Percentiles rank a stretch among this genome's conserved stretches.
phyloP scores from a whole-genome alignment of 768 basidiomycete genomes.

The Rhodotorula diobovata region DNA sequence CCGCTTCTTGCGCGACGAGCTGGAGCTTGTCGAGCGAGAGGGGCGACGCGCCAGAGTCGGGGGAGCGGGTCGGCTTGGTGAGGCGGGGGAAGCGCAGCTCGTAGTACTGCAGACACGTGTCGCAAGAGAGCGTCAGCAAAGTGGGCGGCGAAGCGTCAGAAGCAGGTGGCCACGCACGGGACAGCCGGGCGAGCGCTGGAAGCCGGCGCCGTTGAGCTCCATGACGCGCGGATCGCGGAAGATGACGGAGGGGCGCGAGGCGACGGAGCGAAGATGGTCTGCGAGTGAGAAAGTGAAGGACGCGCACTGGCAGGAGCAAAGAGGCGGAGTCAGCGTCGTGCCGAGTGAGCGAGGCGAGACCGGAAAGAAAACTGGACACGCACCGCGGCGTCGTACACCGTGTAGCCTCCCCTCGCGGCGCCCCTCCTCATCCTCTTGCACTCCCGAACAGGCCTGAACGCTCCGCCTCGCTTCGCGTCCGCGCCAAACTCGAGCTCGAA shows the following conservation, averaged over 20 bases:
- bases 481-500: constrained; percentile 1
- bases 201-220: constrained; percentile 77
- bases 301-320: neutral
- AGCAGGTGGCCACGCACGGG: constrained; percentile 29
- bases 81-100: constrained; percentile 79
- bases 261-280: neutral
- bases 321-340: neutral
- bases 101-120: constrained; percentile 57
- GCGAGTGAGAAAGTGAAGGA: constrained; percentile 33
- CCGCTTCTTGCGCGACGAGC: neutral
- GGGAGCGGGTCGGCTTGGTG: constrained; percentile 52
- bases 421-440: neutral
- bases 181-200: constrained; percentile 58
- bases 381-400: constrained; percentile 28
- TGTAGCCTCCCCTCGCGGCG: neutral
- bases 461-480: neutral
- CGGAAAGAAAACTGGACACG: neutral
- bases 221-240: constrained; percentile 62
- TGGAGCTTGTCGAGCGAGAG: constrained; percentile 20
- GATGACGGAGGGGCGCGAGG: constrained; percentile 55
- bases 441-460: no score
- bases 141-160: neutral
- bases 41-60: constrained; percentile 19
- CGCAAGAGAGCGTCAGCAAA: no score
- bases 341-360: neutral